Percentiles rank a stretch among this genome's conserved stretches.
phyloP scores from a whole-genome alignment of 2,329 filamentous ascomycete genomes.

The Dendrostoma leiphaemia region DNA sequence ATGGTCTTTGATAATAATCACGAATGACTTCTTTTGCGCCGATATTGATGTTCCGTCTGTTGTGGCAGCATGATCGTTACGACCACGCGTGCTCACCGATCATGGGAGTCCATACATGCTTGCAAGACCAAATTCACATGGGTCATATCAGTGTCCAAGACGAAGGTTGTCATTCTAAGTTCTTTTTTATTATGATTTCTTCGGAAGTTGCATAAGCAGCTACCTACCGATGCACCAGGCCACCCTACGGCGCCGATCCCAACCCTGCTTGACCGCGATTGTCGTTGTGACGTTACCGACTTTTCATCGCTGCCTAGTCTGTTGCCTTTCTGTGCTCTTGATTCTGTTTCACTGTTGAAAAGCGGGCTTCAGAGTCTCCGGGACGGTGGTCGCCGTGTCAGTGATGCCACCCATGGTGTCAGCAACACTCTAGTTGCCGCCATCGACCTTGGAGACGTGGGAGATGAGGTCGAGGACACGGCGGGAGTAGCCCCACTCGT shows the following conservation, averaged over 20 bases:
- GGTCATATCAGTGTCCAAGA: neutral
- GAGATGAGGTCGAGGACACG: constrained; percentile 81
- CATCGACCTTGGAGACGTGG: constrained; percentile 79
- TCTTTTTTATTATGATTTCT: constrained; percentile 8
- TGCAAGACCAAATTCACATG: neutral
- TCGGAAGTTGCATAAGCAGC: constrained; percentile 6
- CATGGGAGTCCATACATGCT: no score
- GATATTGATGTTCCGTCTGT: neutral
- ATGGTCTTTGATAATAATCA: neutral
- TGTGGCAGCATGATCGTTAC: neutral
- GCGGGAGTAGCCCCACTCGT: constrained; percentile 99
- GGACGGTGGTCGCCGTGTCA: neutral
- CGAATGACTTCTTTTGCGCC: neutral
- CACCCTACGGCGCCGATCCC: constrained; percentile 7
- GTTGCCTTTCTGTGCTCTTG: neutral
- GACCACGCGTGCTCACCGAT: no score
- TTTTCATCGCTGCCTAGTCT: constrained; percentile 10
- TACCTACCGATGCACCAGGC: constrained; percentile 8
- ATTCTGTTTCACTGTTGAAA: neutral
- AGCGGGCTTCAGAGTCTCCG: neutral
- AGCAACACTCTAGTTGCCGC: constrained; percentile 41
- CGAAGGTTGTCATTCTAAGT: neutral
- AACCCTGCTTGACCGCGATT: constrained; percentile 10
- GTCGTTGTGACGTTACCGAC: constrained; percentile 18
- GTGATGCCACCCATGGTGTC: neutral